Evolutionary conservation across 441 rosid genomes (phyloP).

Genomic region (Brassica hybrid): DNA sequence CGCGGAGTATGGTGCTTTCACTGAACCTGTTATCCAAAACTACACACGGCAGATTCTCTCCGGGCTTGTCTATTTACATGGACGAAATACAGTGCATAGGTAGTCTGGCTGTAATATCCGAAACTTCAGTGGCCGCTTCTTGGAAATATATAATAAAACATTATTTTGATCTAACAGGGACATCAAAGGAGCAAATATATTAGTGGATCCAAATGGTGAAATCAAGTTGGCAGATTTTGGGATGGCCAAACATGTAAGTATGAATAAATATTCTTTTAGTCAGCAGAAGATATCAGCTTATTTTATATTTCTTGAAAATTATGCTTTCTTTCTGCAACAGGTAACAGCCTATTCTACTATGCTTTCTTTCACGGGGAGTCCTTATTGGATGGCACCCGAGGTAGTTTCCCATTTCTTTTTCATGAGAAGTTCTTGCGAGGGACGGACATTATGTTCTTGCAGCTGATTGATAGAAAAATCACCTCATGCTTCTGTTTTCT

Average conservation of each 20-base stretch:
- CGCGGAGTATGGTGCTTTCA: constrained; percentile 90
- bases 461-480: constrained; percentile 13
- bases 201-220: constrained; percentile 93
- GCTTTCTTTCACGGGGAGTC: constrained; percentile 99
- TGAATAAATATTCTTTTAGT: constrained; percentile 3
- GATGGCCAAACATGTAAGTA: constrained; percentile 96
- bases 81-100: constrained; percentile 95
- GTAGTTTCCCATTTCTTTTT: constrained; percentile 46
- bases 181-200: constrained; percentile 95
- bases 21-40: constrained; percentile 93
- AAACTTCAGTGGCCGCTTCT: constrained; percentile 14
- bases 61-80: constrained; percentile 92
- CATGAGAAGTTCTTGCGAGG: neutral
- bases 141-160: constrained; percentile 11
- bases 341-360: constrained; percentile 71
- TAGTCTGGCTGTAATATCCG: constrained; percentile 37
- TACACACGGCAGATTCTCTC: constrained; percentile 85
- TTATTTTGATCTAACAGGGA: constrained; percentile 56
- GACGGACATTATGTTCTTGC: constrained; percentile 15
- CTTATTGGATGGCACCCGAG: constrained; percentile 99
- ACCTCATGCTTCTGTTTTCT: constrained; percentile 21
- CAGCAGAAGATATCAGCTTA: neutral
- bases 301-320: neutral
- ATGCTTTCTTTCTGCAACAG: constrained; percentile 51
- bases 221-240: constrained; percentile 97